Percentiles rank a stretch among this genome's conserved stretches.
Evolutionary conservation across 768 basidiomycete genomes (phyloP).

Genomic region (Infundibulicybe gibba): DNA sequence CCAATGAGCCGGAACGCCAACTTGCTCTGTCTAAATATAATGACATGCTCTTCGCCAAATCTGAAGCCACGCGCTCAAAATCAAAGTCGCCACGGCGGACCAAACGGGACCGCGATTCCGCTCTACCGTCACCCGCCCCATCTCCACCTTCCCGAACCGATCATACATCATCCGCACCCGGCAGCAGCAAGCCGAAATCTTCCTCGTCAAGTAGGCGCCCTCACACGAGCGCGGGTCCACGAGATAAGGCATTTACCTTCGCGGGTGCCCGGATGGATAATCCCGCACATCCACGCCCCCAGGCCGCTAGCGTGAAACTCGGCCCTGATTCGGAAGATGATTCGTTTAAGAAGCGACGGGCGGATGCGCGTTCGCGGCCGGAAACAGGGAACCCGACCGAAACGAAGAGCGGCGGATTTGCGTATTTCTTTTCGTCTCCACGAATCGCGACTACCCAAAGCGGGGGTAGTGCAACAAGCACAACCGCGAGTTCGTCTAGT

Average conservation of each 20-base stretch:
- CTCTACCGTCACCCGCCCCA: constrained; percentile 38
- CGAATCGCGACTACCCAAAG: constrained; percentile 22
- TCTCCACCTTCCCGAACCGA: constrained; percentile 7
- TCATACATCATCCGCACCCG: not conserved
- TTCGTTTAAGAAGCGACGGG: constrained; percentile 1
- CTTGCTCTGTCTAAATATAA: constrained; percentile 59
- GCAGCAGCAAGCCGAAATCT: constrained; percentile 1
- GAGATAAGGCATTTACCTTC: constrained; percentile 45
- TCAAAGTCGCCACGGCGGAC: constrained; percentile 54
- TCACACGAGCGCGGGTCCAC: constrained; percentile 72
- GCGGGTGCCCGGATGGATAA: constrained; percentile 9
- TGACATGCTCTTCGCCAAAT: constrained; percentile 31
- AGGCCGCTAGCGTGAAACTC: too few species aligned
- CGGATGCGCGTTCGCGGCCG: not conserved
- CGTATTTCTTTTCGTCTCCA: constrained; percentile 11
- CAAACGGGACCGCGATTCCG: constrained; percentile 27
- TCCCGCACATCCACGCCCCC: constrained; percentile 3
- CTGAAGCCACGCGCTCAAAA: constrained; percentile 35
- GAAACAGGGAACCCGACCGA: not conserved
- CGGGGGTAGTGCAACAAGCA: constrained; percentile 28
- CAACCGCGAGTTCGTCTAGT: constrained; percentile 22
- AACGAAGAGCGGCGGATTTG: constrained; percentile 3
- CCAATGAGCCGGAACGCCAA: constrained; percentile 66
- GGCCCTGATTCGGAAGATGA: not conserved
- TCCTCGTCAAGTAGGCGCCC: constrained; percentile 45